Evolutionary conservation across 2,329 filamentous ascomycete species (phyloP), one percentile per base, ranked within the genome.

Genomic region (Tolypocladium cylindrosporum): DNA sequence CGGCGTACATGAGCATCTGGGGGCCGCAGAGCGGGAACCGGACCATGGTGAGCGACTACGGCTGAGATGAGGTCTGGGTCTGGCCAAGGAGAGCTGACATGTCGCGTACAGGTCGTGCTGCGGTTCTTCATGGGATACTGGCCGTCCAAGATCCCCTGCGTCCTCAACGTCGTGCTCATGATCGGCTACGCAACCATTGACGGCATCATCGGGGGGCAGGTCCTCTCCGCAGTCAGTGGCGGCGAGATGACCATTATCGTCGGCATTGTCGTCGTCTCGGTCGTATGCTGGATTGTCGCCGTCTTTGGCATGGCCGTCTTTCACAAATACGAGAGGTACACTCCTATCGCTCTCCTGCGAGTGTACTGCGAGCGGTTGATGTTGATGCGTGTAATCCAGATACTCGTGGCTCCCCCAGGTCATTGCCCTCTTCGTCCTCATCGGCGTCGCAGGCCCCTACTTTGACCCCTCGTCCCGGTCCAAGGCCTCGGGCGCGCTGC

Each of bases 161-260:
- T 68, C 10, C 66, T 69, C 21, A 68, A 67, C 55, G 61, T 69
- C 79, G 82, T 90, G 67, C 87, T 87, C 56, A 72, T 87, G 64
- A 85, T 91, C 69, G 89, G 89, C 55, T 93, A 90, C 85, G 86
- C 86, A 5, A 79, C 86, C 0, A 85, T 91, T 63, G 93, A 94
- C 67, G 82, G 84, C 57, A 91, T 94, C 61, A 88, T 93, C 19
- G 90, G 89, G 21, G 88, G 88, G 0, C 87, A 93, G 69, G 79
- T 93, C 8, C 79, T 94, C 64, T 79, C 90, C 58, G 86, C 89
- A 0, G 85, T 93, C 52, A 91, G 90, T 68, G 68, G 71, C 52
- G 68, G 67, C 5, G 71, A 81, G 55, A 84, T 92, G 62, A 87
- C 88, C 8, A 87, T 88, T 52, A 87, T 78, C 67, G 89, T 87